Conservation (phyloP, 306 rosid genomes). For the Quercus dentata region DNA sequence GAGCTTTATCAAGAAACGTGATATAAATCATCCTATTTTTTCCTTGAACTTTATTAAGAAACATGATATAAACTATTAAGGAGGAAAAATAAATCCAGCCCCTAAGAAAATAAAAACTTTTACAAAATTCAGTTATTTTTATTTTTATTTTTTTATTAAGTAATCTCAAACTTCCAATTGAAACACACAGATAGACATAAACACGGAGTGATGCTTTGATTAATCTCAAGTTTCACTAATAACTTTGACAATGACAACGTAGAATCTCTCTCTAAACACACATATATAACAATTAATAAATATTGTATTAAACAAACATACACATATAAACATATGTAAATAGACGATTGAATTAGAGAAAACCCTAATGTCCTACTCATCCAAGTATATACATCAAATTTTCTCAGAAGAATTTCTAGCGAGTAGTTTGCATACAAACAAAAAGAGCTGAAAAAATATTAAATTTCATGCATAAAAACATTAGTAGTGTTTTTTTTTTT, state of each 20-base stretch:
- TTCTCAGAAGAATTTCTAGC: not conserved
- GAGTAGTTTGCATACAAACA: no score
- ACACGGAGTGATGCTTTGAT: no score
- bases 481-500: no score
- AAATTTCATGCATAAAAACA: not conserved
- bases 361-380: constrained; percentile 13
- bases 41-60: no score
- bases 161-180: not conserved
- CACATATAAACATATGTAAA: not conserved
- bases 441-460: not conserved
- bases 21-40: not conserved
- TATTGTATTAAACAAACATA: not conserved
- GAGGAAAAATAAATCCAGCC: not conserved
- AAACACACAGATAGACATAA: not conserved
- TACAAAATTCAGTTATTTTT: not conserved
- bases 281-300: not conserved
- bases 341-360: not conserved
- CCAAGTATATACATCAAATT: not conserved
- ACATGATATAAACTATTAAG: no score
- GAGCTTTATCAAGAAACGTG: no score
- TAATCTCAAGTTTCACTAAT: not conserved
- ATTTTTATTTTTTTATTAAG: no score
- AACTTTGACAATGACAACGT: not conserved
- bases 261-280: not conserved
- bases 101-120: not conserved